Evolutionary conservation across 2,329 filamentous ascomycete species (phyloP).

Genomic region (Zymoseptoria crescenta): DNA sequence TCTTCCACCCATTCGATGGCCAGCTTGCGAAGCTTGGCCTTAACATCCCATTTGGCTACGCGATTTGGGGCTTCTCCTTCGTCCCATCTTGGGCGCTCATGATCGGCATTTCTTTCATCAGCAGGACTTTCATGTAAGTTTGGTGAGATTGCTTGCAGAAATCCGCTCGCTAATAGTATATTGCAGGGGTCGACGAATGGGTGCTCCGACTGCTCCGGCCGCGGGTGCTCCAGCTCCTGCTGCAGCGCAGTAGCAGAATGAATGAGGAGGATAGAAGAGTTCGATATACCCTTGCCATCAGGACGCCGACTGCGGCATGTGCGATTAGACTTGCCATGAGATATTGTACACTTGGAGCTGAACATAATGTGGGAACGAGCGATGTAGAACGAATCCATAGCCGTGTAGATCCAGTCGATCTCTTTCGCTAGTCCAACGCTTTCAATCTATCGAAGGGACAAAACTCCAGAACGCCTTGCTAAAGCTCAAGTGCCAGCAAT

Average conservation of each 20-base stretch:
- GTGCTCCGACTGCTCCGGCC: slow-evolving; percentile 2
- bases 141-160: neutral
- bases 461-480: slow-evolving; percentile 8
- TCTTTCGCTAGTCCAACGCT: too few relatives aligned
- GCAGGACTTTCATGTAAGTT: slow-evolving; percentile 66
- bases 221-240: slow-evolving; percentile 1
- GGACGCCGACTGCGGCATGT: neutral
- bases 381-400: neutral
- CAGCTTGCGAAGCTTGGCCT: slow-evolving; percentile 55
- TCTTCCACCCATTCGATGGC: slow-evolving; percentile 71
- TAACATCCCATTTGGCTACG: slow-evolving; percentile 57
- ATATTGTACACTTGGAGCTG: neutral
- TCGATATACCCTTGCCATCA: neutral
- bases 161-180: neutral
- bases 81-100: slow-evolving; percentile 68
- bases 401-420: neutral
- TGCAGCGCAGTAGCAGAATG: neutral
- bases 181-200: slow-evolving; percentile 6
- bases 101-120: slow-evolving; percentile 65
- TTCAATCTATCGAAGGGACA: neutral
- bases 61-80: slow-evolving; percentile 54
- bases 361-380: neutral
- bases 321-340: neutral
- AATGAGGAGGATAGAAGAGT: neutral
- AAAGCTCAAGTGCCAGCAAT: neutral